Evolutionary conservation across 169 alveolate species (phyloP).

Genomic region (Eimeria maxima): DNA sequence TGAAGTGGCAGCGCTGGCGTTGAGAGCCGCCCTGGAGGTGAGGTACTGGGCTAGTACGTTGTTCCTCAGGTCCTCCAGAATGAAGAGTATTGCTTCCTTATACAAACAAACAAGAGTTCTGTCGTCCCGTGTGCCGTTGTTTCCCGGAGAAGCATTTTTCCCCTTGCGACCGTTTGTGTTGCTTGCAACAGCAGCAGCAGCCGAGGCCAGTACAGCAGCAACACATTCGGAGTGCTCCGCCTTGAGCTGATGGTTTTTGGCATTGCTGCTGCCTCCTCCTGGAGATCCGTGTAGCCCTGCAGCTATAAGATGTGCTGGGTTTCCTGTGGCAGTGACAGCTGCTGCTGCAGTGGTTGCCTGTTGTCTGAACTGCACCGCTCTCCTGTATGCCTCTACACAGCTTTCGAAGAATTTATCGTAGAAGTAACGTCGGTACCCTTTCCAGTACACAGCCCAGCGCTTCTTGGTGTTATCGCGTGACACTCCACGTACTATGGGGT

Average conservation of each 20-base stretch:
- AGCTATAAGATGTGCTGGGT: conserved; percentile 68
- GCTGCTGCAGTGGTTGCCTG: conserved; percentile 79
- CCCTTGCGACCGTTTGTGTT: conserved; percentile 42
- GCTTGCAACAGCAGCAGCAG: conserved; percentile 66
- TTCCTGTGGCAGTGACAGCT: conserved; percentile 52
- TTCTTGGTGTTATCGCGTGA: conserved; percentile 83
- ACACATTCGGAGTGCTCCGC: conserved; percentile 6
- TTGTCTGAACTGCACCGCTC: conserved; percentile 79
- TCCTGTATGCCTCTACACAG: conserved; percentile 76
- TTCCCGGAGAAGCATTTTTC: neutral
- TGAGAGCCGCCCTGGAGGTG: conserved; percentile 24
- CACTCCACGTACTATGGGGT: conserved; percentile 81
- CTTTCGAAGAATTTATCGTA: conserved; percentile 81
- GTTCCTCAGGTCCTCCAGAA: conserved; percentile 59
- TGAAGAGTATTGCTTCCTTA: conserved; percentile 59
- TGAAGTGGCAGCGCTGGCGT: neutral
- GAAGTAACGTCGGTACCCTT: conserved; percentile 80
- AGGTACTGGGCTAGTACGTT: conserved; percentile 68
- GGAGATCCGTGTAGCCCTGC: conserved; percentile 63
- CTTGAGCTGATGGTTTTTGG: conserved; percentile 33
- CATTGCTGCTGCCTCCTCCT: conserved; percentile 31
- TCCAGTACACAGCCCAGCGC: conserved; percentile 84
- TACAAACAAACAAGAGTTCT: conserved; percentile 55
- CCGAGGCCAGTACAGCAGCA: conserved; percentile 67
- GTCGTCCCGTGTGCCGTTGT: conserved; percentile 18